Base-by-base conservation (phyloP, 2,329 filamentous ascomycete genomes). In the Aspergillus phoenicis region DNA sequence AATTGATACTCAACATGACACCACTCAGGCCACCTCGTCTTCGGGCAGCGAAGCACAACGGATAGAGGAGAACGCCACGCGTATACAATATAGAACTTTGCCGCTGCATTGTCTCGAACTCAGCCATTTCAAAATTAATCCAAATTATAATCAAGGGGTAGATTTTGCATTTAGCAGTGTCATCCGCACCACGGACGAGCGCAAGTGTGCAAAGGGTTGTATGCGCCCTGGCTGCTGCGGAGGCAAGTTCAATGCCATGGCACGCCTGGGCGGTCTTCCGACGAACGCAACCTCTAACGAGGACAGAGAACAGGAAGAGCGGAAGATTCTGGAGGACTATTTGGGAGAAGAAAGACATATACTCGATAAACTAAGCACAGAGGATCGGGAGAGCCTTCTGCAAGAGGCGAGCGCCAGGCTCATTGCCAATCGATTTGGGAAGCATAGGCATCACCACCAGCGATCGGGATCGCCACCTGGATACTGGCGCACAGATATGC, bases 401-500 rank as follows among this genome's bases (percentile, higher is more conserved):
- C 68, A 92, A n/a, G 85, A 93, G 70, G 93, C 93, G 11, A 89
- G 89, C 71, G 89, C 87, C 0, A 85, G 87, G 71, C 82, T 88
- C 52, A 80, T 96, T 64, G 90, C 93, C 1, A 88, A 93, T 70
- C 84, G 85, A 63, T 87, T 86, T 73, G 93, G 93, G 5, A 91
- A 84, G 72, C 93, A 97, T 76, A 84, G 90, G 59, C 85, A 94
- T 67, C 83, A 87, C 28, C 93, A 89, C 75, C 85, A 88, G 62
- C 85, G 92, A 54, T 83, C 85, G 64, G 82, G 80, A 48, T 91
- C 90, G 8, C 93, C 95, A 11, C 91, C 92, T 1, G 93, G 93
- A 0, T 98, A 91, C 73, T 99, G 95, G 95, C 84, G 91, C 57
- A 85, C 89, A 1, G 94, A 96, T 67, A 96, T 99, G 73, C 93